Conservation (phyloP, 371 early-diverging fungal genomes). For the Batkoa obscura region DNA sequence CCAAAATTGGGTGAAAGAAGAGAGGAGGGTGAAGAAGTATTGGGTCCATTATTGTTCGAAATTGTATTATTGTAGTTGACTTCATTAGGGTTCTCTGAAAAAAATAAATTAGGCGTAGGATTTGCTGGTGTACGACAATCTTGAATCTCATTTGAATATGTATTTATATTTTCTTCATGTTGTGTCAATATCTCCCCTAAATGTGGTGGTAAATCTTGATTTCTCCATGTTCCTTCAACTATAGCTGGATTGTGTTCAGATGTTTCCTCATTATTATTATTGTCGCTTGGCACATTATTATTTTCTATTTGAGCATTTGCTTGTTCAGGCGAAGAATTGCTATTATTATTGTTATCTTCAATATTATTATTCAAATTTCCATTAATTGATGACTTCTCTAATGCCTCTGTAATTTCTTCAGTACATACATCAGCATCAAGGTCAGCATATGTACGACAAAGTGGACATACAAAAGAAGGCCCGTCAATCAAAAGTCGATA, state of each 20-base stretch:
- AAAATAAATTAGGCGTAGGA: not conserved
- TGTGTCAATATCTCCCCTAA: too few relatives aligned
- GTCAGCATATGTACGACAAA: constrained; percentile 86
- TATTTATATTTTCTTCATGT: too few relatives aligned
- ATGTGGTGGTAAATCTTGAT: too few relatives aligned
- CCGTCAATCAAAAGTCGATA: constrained; percentile 21
- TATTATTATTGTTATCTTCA: too few relatives aligned
- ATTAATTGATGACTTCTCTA: not conserved
- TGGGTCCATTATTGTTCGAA: not conserved
- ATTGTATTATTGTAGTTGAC: not conserved
- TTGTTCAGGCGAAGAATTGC: not conserved
- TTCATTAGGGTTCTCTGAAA: not conserved
- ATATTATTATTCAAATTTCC: too few relatives aligned
- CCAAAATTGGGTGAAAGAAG: not conserved
- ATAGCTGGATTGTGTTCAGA: not conserved
- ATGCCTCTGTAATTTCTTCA: constrained; percentile 4
- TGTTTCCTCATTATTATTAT: not conserved
- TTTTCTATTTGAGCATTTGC: not conserved
- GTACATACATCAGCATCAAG: constrained; percentile 38
- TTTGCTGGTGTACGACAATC: constrained; percentile 1
- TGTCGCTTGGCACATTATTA: not conserved
- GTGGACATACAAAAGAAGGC: constrained; percentile 78
- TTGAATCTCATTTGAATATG: not conserved
- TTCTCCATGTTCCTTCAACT: too few relatives aligned
- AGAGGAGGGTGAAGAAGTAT: not conserved